Conservation (phyloP, 169 alveolate genomes). For the Eimeria sp. region DNA sequence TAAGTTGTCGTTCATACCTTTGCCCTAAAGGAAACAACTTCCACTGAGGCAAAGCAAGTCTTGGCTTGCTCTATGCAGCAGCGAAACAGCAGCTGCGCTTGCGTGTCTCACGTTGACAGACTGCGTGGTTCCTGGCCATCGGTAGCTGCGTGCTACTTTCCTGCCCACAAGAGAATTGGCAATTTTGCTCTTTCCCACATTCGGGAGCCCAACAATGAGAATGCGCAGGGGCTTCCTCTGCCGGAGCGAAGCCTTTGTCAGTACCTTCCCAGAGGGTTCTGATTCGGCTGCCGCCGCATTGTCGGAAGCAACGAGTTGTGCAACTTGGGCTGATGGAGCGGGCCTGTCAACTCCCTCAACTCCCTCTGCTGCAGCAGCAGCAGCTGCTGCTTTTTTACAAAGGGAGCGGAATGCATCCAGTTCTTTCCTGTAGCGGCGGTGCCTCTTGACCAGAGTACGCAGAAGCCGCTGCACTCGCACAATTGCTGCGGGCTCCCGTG, state of each 20-base stretch:
- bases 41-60: background rate
- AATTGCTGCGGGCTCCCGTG: constrained; percentile 57
- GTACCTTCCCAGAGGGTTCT: background rate
- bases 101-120: constrained; percentile 52
- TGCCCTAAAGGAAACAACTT: background rate
- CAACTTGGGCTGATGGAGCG: background rate
- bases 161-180: constrained; percentile 89
- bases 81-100: background rate
- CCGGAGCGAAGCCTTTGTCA: constrained; percentile 39
- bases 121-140: constrained; percentile 90
- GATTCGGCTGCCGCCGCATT: background rate
- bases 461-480: constrained; percentile 64
- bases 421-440: constrained; percentile 60
- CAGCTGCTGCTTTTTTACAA: constrained; percentile 20
- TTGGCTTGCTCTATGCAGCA: background rate
- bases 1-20: background rate
- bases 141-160: constrained; percentile 88
- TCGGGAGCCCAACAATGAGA: constrained; percentile 91
- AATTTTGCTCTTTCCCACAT: constrained; percentile 91
- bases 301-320: background rate
- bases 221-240: constrained; percentile 87
- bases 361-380: constrained; percentile 26
- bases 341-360: background rate
- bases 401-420: constrained; percentile 38
- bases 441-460: constrained; percentile 59